Base-by-base conservation (phyloP, 2,329 filamentous ascomycete genomes). In the Pseudopithomyces chartarum region DNA sequence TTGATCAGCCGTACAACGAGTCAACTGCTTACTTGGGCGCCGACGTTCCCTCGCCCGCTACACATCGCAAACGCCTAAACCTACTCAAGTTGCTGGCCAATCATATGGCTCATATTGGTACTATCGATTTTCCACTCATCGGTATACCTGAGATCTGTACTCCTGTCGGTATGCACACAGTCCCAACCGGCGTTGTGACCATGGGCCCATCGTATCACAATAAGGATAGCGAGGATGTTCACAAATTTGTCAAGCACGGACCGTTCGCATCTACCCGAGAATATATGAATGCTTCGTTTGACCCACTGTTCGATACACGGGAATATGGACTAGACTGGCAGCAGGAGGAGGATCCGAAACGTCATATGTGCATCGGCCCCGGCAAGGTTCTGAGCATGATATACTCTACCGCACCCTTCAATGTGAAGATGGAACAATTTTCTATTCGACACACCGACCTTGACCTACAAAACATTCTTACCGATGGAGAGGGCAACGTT, bases 381-480 rank as follows among this genome's bases (percentile, higher is more conserved):
- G 7, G 32, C 32, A 34, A 34, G 32, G 13, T 34, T 13, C 32
- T 34, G 32, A 13, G 13, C 7, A 34, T 34, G 32, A 13, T 34
- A 13, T 34, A 8, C 13, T 7, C 7, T 13, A 34, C 32, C 32
- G 32, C 32, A 2, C 12, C 36, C 7, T 51, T 51, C 20, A 39
- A 51, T n/a, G 22, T 36, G 5, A 45, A 52, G 6, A 20, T 50
- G 1, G 63, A 68, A 23, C 58, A 61, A 1, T 71, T 71, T 32
- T 44, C 59, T 1, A 54, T 69, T 2, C 53, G 39, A 0, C 66
- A 69, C 46, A 33, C 56, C 2, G 66, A 70, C 42, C 62, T 71
- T 3, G 58, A 67, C 29, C 48, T 59, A 34, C 32, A 70, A n/a
- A 71, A 71, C 51, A 64, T 70, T 26, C 53, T 69, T 3, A 52